phyloP scores from a whole-genome alignment of 2,329 filamentous ascomycete species.

The Neofusicoccum cordaticola region DNA sequence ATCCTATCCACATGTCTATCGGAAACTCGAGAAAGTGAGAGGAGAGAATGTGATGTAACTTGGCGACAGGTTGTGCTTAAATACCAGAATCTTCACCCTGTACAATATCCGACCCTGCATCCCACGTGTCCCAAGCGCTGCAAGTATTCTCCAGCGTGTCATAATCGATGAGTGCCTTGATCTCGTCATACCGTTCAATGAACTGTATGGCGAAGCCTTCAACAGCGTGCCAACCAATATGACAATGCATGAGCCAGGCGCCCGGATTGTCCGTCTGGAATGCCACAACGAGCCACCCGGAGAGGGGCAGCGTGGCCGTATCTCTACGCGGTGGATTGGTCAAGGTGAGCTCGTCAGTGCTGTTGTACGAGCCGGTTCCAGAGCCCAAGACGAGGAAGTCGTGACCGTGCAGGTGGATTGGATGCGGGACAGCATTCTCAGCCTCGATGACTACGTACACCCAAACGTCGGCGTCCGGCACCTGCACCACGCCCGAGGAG shows the following conservation, averaged over 20 bases:
- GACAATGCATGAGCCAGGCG: constrained; percentile 23
- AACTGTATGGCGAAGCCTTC: constrained; percentile 53
- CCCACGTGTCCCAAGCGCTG: constrained; percentile 1
- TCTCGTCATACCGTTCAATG: constrained; percentile 42
- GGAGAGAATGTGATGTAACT: too few relatives aligned
- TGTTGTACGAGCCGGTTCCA: constrained; percentile 32
- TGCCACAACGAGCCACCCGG: constrained; percentile 51
- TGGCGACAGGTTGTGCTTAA: background rate
- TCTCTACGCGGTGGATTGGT: constrained; percentile 41
- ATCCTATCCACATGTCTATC: too few relatives aligned
- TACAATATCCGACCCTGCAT: background rate
- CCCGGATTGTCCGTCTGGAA: constrained; percentile 55
- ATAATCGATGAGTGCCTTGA: constrained; percentile 18
- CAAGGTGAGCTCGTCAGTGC: constrained; percentile 30
- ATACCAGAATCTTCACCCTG: constrained; percentile 8
- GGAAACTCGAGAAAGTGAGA: too few relatives aligned
- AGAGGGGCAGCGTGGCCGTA: constrained; percentile 16
- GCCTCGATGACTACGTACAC: constrained; percentile 16
- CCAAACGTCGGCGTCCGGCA: constrained; percentile 24
- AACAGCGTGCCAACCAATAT: constrained; percentile 26
- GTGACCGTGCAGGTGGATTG: constrained; percentile 41
- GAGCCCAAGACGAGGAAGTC: constrained; percentile 36
- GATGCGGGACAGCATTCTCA: constrained; percentile 35
- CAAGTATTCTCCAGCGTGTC: constrained; percentile 1
- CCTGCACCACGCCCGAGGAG: constrained; percentile 32